Evolutionary conservation across 257 asterid species (phyloP).

Genomic region (Eucommia ulmoides): DNA sequence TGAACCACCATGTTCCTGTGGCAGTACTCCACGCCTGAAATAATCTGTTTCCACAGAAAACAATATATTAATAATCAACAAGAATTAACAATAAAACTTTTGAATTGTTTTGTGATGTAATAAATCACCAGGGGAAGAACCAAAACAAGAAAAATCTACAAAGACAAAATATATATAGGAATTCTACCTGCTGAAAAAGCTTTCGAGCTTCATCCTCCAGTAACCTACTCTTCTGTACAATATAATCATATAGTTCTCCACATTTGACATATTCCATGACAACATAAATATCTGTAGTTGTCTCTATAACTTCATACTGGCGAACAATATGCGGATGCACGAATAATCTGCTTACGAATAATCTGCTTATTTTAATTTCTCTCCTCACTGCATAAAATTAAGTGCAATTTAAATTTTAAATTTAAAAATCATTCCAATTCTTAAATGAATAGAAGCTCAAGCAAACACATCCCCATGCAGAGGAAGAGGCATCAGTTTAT

Average conservation of each 20-base stretch:
- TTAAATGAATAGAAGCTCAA: neutral
- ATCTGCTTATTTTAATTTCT: slow-evolving; percentile 79
- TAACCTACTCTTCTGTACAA: slow-evolving; percentile 87
- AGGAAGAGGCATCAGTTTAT: no score
- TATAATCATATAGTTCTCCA: slow-evolving; percentile 97
- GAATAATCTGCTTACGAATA: no score
- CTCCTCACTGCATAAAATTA: slow-evolving; percentile 62
- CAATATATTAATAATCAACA: neutral
- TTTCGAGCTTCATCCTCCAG: slow-evolving; percentile 79
- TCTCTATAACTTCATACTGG: slow-evolving; percentile 89
- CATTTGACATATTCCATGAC: slow-evolving; percentile 82
- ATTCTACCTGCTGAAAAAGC: slow-evolving; percentile 85
- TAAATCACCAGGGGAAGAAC: slow-evolving; percentile 1
- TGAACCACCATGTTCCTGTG: slow-evolving; percentile 93
- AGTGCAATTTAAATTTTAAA: slow-evolving; percentile 5
- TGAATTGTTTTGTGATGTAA: neutral
- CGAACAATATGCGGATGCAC: slow-evolving; percentile 97
- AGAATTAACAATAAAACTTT: neutral
- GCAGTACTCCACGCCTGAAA: slow-evolving; percentile 85
- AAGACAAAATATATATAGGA: slow-evolving; percentile 2
- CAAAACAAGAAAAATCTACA: slow-evolving; percentile 3
- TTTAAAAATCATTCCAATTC: no score
- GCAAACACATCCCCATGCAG: slow-evolving; percentile 1
- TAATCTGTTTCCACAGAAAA: slow-evolving; percentile 29
- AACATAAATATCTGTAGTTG: slow-evolving; percentile 72